These are phyloP conservation scores for Cladophialophora bantiana DNA, from an alignment of 2,329 filamentous ascomycete genomes.

Conservation along the genomic window DNA sequence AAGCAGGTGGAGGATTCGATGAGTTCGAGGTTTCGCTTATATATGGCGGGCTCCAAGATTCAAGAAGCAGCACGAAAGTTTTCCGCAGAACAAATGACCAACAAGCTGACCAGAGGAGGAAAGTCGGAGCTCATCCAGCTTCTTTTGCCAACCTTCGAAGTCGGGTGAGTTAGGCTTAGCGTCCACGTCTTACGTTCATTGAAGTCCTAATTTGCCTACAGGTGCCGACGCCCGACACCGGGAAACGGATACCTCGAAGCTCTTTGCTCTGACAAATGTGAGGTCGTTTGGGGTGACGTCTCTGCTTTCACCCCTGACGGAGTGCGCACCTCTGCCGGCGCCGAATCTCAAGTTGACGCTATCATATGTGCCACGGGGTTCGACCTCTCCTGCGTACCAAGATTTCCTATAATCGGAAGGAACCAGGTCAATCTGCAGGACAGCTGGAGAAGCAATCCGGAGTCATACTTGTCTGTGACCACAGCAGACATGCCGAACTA, in stretches of 20 bases:
- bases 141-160: not conserved
- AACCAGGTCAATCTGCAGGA: slow-evolving; percentile 50
- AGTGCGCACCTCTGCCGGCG: not conserved
- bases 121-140: not conserved
- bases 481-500: slow-evolving; percentile 37
- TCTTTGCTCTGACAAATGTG: slow-evolving; percentile 44
- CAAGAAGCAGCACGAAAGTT: slow-evolving; percentile 1
- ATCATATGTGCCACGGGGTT: slow-evolving; percentile 51
- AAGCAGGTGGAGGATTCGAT: slow-evolving; percentile 8
- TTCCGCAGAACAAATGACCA: not conserved
- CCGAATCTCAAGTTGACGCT: slow-evolving; percentile 37
- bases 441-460: slow-evolving; percentile 47
- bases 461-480: slow-evolving; percentile 36
- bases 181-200: not conserved
- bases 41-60: slow-evolving; percentile 1
- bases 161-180: not conserved
- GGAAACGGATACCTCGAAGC: slow-evolving; percentile 53
- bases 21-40: slow-evolving; percentile 5
- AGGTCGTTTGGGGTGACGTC: slow-evolving; percentile 4
- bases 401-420: slow-evolving; percentile 51
- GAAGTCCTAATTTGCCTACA: slow-evolving; percentile 47
- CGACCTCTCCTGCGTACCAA: slow-evolving; percentile 48
- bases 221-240: slow-evolving; percentile 52
- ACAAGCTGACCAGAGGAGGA: not conserved
- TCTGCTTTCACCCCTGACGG: slow-evolving; percentile 10